Conservation (phyloP, 208 protist species). For the Endotrypanum monterogeii region DNA sequence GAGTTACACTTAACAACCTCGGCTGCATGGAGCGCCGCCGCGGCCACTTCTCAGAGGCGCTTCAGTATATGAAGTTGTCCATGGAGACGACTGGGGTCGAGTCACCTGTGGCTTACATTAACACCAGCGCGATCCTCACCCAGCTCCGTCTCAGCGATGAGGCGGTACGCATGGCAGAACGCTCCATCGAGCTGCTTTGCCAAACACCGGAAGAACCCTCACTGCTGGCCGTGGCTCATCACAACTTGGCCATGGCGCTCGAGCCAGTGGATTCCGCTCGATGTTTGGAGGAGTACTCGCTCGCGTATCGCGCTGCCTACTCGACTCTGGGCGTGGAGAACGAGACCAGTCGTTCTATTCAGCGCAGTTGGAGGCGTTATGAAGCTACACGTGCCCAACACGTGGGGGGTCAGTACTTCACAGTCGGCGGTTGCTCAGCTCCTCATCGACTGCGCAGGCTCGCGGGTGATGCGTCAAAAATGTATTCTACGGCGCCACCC, state of each 20-base stretch:
- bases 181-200: conserved; percentile 66
- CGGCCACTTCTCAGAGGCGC: conserved; percentile 76
- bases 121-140: conserved; percentile 87
- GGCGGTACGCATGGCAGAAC: conserved; percentile 68
- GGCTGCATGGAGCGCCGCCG: conserved; percentile 88
- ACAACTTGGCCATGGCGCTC: conserved; percentile 92
- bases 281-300: conserved; percentile 76
- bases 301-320: conserved; percentile 55
- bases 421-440: neutral
- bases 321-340: conserved; percentile 46
- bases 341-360: conserved; percentile 64
- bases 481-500: neutral
- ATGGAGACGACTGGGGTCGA: conserved; percentile 75
- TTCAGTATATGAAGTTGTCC: conserved; percentile 75
- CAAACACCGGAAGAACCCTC: conserved; percentile 75
- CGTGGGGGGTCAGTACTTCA: conserved; percentile 5
- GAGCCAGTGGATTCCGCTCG: conserved; percentile 67
- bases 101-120: conserved; percentile 88
- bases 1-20: conserved; percentile 89
- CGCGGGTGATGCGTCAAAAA: neutral
- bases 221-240: conserved; percentile 85
- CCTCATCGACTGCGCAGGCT: neutral
- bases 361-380: conserved; percentile 77
- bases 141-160: conserved; percentile 83
- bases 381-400: conserved; percentile 17